These are phyloP conservation scores for Chalaropsis ovoidea DNA, from an alignment of 2,329 filamentous ascomycete species.

Conservation along the genomic window DNA sequence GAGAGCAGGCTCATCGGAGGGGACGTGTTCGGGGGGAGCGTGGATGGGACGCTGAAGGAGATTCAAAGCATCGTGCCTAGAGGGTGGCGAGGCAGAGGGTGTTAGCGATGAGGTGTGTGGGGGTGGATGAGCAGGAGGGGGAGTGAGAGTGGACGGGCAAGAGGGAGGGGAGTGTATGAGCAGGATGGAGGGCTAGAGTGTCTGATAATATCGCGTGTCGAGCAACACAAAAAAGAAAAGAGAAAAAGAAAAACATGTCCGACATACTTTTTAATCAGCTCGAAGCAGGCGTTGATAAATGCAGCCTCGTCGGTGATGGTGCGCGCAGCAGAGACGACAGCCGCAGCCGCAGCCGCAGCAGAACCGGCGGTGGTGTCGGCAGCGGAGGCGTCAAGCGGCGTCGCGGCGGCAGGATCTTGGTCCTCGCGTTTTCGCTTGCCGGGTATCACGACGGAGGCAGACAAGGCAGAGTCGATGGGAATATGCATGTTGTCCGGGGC, in stretches of 20 bases:
- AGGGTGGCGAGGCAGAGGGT: neutral
- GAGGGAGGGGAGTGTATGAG: neutral
- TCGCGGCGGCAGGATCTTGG: constrained; percentile 26
- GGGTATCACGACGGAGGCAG: constrained; percentile 29
- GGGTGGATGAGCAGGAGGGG: neutral
- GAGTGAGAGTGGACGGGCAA: neutral
- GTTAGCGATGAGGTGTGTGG: neutral
- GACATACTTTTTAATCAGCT: constrained; percentile 35
- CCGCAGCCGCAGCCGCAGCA: constrained; percentile 17
- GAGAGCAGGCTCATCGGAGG: constrained; percentile 42
- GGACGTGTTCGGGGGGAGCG: constrained; percentile 45
- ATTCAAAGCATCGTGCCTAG: constrained; percentile 40
- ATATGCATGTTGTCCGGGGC: constrained; percentile 13
- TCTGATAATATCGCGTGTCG: neutral
- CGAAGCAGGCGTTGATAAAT: constrained; percentile 35
- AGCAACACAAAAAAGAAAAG: constrained; percentile 10
- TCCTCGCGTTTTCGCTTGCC: constrained; percentile 52
- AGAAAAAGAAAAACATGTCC: constrained; percentile 11
- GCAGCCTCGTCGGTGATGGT: constrained; percentile 30
- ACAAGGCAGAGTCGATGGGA: constrained; percentile 23
- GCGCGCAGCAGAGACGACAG: constrained; percentile 16
- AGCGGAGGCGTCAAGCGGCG: constrained; percentile 29
- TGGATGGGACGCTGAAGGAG: constrained; percentile 37
- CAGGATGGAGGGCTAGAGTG: neutral
- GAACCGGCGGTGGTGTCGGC: constrained; percentile 31